Evolutionary conservation across 1,284 basidiomycete genomes (phyloP), one percentile per base, ranked within the genome.

Genomic region (Exsudoporus floridanus): DNA sequence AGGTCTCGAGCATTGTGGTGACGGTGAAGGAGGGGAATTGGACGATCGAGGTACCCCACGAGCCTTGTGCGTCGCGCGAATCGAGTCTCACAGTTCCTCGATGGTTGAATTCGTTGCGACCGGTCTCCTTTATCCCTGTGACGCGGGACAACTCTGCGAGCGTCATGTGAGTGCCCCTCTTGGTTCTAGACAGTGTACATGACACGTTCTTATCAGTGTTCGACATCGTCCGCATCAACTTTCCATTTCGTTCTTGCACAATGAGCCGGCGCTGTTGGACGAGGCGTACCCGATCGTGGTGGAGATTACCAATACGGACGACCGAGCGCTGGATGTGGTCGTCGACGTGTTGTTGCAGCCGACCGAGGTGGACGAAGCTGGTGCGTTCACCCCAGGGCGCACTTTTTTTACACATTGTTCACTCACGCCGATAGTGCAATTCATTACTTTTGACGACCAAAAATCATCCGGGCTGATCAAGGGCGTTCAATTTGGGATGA

Each of bases 331-430:
- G 19, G 80, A 86, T 7, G 70, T 91, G n/a, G 69, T 77, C 4
- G 73, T 92, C 7, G 88, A 91, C 54, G 79, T 89, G 2, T 75
- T 93, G 44, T 68, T 95, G 33, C 90, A 93, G 54, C 90, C 92
- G 4, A 81, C 83, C 1, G 88, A 90, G 58, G 74, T 83, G 46
- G 90, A 93, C 56, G 82, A 83, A 52, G 83, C 88, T 21, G 79
- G 90, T 90, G 57, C 37, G 82, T 73, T 27, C 30, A 14, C 33
- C 28, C 10, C 10, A 12, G 7, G 8, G 9, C 27, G 27, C 9
- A n/a, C 5, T 2, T 30, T 30, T 30, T 30, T 5, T 5, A 12
- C 10, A 5, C 28, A 13, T 30, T 30, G 5, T 12, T 27, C 30
- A 14, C 33, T 37, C 5, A 21, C 14, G 21, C 54, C 34, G 37